Base-by-base conservation (phyloP, 2,329 filamentous ascomycete genomes). In the Chrysoporthe puriensis region DNA sequence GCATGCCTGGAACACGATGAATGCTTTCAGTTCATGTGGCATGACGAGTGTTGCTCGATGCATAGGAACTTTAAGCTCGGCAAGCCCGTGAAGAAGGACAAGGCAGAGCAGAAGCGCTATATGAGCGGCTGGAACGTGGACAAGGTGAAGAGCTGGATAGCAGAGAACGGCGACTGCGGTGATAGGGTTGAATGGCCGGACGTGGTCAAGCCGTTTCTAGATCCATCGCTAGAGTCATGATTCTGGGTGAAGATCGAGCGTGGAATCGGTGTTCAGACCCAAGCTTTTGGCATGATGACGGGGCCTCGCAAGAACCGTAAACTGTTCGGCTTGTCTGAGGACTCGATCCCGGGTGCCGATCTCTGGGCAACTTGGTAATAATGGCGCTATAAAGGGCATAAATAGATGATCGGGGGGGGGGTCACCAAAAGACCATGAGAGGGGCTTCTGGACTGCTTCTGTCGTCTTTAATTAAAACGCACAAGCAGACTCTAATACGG, bases 11-110 rank as follows among this genome's bases (percentile, higher is more conserved):
- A 73, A 57, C 63, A 75, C 43, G 43, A 69, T 0, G 67, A 73
- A 9, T 84, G 82, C 74, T 77, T 83, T 70, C 80, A 82, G 71
- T 84, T 77, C 71, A 75, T 74, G 42, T 84, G 77, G 71, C 72
- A 76, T 42, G 71, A 79, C n/a, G 75, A 78, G 40, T 71, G 79
- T 52, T 84, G 82, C 70, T 70, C 73, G 5, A 75, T 79, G 42
- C 72, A 75, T 64, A 72, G 71, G 64, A 74, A 75, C 7, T 77
- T 83, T 70, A 76, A 73, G 69, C 74, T 82, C 18, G 82, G 82
- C 16, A 73, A 76, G 34, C 82, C 82, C 3, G 73, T 72, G 5
- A 76, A 76, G 67, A 75, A 70, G 63, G 71, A 72, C 3, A 48
- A 72, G 4, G 70, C 77, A 2, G 73, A 74, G n/a, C 70, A 73